A percentile compares a stretch with the other conserved stretches of the same genome.
These are phyloP conservation scores for Pseudocercospora fijiensis DNA, from an alignment of 2,329 filamentous ascomycete genomes.

Conservation along the genomic window DNA sequence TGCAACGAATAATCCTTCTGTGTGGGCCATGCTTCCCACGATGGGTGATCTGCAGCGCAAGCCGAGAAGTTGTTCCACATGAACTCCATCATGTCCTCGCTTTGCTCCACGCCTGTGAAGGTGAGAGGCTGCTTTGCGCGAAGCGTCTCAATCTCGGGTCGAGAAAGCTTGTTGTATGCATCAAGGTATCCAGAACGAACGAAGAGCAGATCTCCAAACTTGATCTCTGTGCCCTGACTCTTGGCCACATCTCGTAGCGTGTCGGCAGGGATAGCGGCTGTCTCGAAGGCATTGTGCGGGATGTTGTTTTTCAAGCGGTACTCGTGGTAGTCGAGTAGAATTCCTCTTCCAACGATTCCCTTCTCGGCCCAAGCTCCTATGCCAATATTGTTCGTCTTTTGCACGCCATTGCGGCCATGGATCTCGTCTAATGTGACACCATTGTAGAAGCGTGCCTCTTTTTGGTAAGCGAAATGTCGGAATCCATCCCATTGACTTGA, in stretches of 20 bases:
- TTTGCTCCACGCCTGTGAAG: constrained; percentile 52
- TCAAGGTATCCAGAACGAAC: constrained; percentile 52
- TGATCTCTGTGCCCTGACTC: constrained; percentile 54
- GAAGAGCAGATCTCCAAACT: constrained; percentile 56
- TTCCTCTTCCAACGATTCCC: constrained; percentile 57
- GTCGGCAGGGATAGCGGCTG: constrained; percentile 38
- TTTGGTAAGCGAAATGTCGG: constrained; percentile 53
- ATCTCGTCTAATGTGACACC: constrained; percentile 44
- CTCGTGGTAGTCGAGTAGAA: constrained; percentile 55
- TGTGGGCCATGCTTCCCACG: constrained; percentile 42
- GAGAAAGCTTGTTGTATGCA: constrained; percentile 42
- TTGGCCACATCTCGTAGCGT: constrained; percentile 48
- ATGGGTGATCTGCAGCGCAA: constrained; percentile 42
- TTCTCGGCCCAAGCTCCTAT: constrained; percentile 52
- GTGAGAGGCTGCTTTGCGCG: constrained; percentile 42
- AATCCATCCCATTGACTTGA: constrained; percentile 51
- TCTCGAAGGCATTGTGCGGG: constrained; percentile 39
- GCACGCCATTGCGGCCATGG: constrained; percentile 37
- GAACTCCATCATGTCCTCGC: constrained; percentile 47
- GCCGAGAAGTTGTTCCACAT: constrained; percentile 43
- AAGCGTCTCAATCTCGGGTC: constrained; percentile 41
- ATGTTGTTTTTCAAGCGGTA: constrained; percentile 47
- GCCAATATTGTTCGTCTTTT: constrained; percentile 44
- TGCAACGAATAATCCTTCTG: constrained; percentile 43
- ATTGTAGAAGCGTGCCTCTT: constrained; percentile 43